A percentile compares a stretch with the other conserved stretches of the same genome.
phyloP scores from a whole-genome alignment of 441 rosid species.

The Brassica balearica region DNA sequence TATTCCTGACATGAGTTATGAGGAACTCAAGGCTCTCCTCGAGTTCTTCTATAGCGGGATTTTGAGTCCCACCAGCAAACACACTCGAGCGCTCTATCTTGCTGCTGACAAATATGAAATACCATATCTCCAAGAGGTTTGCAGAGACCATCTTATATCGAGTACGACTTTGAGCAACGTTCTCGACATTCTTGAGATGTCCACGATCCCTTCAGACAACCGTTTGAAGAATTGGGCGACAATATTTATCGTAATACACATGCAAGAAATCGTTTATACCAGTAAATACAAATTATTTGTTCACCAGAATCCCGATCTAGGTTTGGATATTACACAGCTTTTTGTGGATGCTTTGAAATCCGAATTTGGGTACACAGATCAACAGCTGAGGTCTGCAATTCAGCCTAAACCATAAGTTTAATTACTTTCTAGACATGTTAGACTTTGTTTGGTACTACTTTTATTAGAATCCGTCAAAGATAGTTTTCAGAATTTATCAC shows the following conservation, averaged over 20 bases:
- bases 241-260: background rate
- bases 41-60: too few species aligned
- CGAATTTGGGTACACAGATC: background rate
- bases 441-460: background rate
- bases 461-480: too few species aligned
- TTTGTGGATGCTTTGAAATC: background rate
- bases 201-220: background rate
- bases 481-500: too few species aligned
- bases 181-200: constrained; percentile 9
- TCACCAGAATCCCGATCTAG: background rate
- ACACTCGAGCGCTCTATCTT: too few species aligned
- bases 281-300: background rate
- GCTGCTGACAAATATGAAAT: too few species aligned
- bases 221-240: background rate
- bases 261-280: background rate
- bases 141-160: background rate
- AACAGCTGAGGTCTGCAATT: background rate
- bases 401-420: background rate
- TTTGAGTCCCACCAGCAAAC: too few species aligned
- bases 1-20: too few species aligned
- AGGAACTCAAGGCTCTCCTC: too few species aligned
- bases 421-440: constrained; percentile 1
- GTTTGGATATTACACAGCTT: background rate
- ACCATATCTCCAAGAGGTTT: constrained; percentile 23
- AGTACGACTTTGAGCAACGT: background rate